phyloP scores from a whole-genome alignment of 164 flowering plant species.

The Umbilicus rupestris region DNA sequence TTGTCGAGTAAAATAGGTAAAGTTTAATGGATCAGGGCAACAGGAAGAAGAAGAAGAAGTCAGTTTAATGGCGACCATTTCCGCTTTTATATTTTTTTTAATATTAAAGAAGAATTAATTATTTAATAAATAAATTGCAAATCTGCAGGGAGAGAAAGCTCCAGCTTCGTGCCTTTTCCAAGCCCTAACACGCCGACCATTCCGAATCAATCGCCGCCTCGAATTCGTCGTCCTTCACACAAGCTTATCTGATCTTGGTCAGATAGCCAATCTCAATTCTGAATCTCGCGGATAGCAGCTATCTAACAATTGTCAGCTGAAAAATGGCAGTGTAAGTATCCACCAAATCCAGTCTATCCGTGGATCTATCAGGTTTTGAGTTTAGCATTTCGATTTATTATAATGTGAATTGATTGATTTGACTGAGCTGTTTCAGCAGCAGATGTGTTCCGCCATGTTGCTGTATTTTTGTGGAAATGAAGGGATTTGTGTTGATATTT shows the following conservation, averaged over 20 bases:
- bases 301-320: not conserved
- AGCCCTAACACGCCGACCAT: too few relatives aligned
- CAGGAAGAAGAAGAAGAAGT: too few relatives aligned
- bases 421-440: not conserved
- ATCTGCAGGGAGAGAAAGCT: too few relatives aligned
- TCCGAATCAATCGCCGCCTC: not conserved
- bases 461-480: not conserved
- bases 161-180: too few relatives aligned
- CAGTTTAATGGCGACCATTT: too few relatives aligned
- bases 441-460: too few relatives aligned
- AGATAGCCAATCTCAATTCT: not conserved
- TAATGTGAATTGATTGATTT: not conserved
- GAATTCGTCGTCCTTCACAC: not conserved
- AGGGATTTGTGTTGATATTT: not conserved
- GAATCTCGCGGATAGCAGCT: not conserved
- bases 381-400: not conserved
- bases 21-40: too few relatives aligned
- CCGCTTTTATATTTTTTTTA: too few relatives aligned
- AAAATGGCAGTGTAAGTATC: constrained; percentile 3
- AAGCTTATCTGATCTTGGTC: not conserved
- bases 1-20: too few relatives aligned
- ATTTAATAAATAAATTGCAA: too few relatives aligned
- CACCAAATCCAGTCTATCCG: not conserved
- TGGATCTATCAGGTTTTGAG: not conserved
- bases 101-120: too few relatives aligned